These are phyloP conservation scores for Triticum turgidum DNA, from an alignment of 176 grass and related monocot species.

Conservation along the genomic window DNA sequence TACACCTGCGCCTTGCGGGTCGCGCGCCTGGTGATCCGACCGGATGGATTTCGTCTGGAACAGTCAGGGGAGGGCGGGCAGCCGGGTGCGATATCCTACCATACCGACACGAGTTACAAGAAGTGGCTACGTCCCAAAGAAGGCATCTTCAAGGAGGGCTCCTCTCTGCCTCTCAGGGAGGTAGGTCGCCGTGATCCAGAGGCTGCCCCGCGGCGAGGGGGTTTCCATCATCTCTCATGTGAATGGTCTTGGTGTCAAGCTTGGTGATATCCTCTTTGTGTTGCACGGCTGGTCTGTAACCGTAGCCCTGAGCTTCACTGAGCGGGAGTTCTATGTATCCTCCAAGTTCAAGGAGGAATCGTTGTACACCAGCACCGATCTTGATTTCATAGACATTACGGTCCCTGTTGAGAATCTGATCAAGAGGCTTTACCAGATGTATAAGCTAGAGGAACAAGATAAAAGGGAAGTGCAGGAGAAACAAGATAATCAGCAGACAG, in stretches of 20 bases:
- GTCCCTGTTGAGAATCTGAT: background rate
- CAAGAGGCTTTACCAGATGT: background rate
- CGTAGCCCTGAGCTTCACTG: background rate
- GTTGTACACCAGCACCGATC: background rate
- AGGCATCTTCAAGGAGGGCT: background rate
- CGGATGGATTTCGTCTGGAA: background rate
- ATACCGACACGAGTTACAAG: background rate
- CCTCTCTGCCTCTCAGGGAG: background rate
- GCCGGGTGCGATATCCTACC: background rate
- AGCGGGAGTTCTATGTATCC: background rate
- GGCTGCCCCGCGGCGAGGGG: background rate
- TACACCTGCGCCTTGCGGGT: background rate
- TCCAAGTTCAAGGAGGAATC: background rate
- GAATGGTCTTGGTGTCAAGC: background rate
- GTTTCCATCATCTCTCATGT: background rate
- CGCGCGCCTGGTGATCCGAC: background rate
- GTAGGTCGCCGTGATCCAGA: background rate
- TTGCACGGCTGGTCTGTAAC: background rate
- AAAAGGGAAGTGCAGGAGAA: background rate
- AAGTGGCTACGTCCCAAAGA: background rate
- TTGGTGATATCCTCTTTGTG: background rate
- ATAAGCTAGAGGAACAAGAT: background rate
- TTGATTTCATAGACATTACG: constrained; percentile 5
- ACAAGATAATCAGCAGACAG: background rate
- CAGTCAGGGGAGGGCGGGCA: background rate